These are phyloP conservation scores for Scheffersomyces quercinus DNA, from an alignment of 1,139 yeast genomes.

Conservation along the genomic window DNA sequence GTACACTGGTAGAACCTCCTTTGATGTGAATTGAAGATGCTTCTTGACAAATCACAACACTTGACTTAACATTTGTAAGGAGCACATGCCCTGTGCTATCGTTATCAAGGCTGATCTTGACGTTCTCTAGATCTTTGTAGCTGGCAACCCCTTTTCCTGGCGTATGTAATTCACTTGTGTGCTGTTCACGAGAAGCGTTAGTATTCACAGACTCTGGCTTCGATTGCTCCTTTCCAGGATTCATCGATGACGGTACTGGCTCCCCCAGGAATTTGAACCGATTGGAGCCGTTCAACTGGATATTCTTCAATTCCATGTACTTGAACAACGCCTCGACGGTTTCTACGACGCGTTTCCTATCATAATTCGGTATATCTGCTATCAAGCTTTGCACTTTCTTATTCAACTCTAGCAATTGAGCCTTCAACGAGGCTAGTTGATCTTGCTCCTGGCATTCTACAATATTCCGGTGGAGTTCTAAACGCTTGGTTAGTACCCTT, in stretches of 20 bases:
- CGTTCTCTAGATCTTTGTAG: too few species aligned
- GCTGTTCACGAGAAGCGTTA: too few species aligned
- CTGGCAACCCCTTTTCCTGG: too few species aligned
- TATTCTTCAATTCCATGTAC: conserved; percentile 18
- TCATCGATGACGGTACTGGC: conserved; percentile 17
- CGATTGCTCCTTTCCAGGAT: too few species aligned
- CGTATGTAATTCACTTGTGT: too few species aligned
- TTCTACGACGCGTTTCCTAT: conserved; percentile 16
- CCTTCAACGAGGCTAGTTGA: conserved; percentile 4
- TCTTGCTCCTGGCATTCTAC: conserved; percentile 6
- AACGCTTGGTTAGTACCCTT: conserved; percentile 3
- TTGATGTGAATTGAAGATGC: conserved; percentile 25
- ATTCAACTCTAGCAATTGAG: conserved; percentile 7
- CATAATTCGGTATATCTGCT: conserved; percentile 12
- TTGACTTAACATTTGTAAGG: neutral
- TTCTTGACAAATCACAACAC: neutral
- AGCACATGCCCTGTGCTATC: neutral
- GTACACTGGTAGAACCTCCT: conserved; percentile 16
- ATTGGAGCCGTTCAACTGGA: conserved; percentile 12
- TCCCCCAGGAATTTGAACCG: conserved; percentile 28
- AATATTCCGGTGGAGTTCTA: conserved; percentile 7
- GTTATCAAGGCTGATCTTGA: neutral
- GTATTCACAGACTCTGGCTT: too few species aligned
- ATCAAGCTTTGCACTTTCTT: conserved; percentile 4
- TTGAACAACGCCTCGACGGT: conserved; percentile 17